Conservation (phyloP, 305 asterid species). For the Solanum hybrid region DNA sequence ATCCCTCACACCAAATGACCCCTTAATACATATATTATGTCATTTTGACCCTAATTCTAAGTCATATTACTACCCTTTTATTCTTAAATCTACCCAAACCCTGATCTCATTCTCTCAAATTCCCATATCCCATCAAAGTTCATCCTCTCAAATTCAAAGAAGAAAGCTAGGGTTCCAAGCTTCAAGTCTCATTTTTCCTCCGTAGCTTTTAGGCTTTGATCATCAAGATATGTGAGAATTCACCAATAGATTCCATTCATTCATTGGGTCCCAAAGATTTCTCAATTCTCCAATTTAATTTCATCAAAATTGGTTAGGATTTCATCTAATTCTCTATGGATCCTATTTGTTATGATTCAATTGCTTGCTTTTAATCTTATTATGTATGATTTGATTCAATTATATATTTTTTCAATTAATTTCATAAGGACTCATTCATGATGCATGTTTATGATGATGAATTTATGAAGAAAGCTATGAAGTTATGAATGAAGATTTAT, state of each 20-base stretch:
- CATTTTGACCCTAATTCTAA: neutral
- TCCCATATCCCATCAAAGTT: neutral
- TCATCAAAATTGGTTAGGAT: neutral
- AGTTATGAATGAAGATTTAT: too few relatives aligned
- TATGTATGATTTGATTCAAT: neutral
- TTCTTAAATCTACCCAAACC: neutral
- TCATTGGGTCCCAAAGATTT: neutral
- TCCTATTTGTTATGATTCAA: neutral
- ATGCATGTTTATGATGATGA: neutral
- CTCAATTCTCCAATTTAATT: neutral
- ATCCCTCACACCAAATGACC: too few relatives aligned
- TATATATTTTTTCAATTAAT: too few relatives aligned
- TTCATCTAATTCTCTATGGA: neutral
- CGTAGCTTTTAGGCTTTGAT: too few relatives aligned
- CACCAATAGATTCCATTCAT: neutral
- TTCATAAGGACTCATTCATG: neutral
- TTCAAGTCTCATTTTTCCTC: neutral
- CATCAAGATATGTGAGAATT: neutral
- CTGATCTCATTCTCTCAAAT: neutral
- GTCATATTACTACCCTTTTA: neutral
- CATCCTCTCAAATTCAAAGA: neutral
- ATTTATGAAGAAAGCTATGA: neutral
- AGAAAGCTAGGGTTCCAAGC: neutral
- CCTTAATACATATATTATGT: neutral
- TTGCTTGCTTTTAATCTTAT: neutral